Conservation (phyloP, 202 grass and related monocot species). For the Elaeis oleifera region DNA sequence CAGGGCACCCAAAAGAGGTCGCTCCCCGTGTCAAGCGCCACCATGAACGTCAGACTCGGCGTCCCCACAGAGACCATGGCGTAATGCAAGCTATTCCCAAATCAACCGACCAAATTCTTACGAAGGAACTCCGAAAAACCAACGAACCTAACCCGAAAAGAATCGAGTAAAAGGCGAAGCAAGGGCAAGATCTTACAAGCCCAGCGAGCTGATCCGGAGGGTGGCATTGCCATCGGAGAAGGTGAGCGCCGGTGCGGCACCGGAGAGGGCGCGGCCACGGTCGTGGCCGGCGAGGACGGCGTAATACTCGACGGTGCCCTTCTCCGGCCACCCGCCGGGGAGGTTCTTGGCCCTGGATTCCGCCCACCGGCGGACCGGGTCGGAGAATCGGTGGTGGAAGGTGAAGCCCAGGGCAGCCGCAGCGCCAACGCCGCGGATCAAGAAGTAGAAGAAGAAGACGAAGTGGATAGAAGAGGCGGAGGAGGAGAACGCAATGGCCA, state of each 20-base stretch:
- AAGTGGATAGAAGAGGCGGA: conserved; percentile 9
- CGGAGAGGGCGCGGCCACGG: conserved; percentile 25
- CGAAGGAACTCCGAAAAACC: no score
- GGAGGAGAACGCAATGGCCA: conserved; percentile 23
- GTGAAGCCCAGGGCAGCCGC: conserved; percentile 8
- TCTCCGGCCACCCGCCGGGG: conserved; percentile 44
- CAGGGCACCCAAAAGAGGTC: conserved; percentile 81
- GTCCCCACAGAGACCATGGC: conserved; percentile 69
- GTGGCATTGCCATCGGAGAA: conserved; percentile 68
- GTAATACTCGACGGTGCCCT: conserved; percentile 34
- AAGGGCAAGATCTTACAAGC: conserved; percentile 53
- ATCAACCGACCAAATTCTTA: not conserved
- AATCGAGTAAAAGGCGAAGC: not conserved
- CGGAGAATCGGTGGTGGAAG: conserved; percentile 65
- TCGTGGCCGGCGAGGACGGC: conserved; percentile 50
- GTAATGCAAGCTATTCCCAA: conserved; percentile 49
- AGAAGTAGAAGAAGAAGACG: no score
- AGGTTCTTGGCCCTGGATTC: conserved; percentile 29
- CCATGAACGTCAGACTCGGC: conserved; percentile 68
- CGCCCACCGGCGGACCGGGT: conserved; percentile 37
- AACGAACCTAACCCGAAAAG: not conserved
- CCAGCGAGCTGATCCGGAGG: conserved; percentile 68
- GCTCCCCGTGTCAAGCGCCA: conserved; percentile 68
- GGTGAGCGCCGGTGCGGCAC: conserved; percentile 24
- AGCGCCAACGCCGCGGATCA: not conserved